These are phyloP conservation scores for Aspergillus vadensis DNA, from an alignment of 2,329 filamentous ascomycete genomes.

Conservation along the genomic window DNA sequence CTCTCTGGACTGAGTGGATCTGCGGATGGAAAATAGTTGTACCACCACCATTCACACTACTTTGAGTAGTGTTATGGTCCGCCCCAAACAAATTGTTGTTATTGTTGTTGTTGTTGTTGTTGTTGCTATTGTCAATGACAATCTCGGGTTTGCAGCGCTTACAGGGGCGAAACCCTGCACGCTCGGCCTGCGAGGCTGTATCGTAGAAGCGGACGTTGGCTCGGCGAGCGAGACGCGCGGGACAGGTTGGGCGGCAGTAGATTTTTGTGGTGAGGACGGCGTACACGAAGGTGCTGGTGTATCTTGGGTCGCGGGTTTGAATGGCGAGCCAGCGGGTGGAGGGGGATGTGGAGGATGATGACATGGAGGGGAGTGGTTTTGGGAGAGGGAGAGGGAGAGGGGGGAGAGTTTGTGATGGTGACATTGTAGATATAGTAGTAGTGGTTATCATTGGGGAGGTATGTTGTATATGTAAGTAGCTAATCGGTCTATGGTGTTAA, in stretches of 20 bases:
- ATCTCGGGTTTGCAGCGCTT: constrained; percentile 55
- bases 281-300: constrained; percentile 56
- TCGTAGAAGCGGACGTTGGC: constrained; percentile 59
- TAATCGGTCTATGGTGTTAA: no score
- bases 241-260: constrained; percentile 59
- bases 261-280: constrained; percentile 58
- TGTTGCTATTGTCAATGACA: no score
- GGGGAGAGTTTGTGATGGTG: no score
- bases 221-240: constrained; percentile 59
- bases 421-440: no score
- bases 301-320: constrained; percentile 44
- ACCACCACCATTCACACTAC: no score
- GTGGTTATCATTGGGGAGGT: no score
- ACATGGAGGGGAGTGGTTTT: constrained; percentile 11
- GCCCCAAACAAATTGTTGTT: constrained; percentile 28
- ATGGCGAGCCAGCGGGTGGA: constrained; percentile 49
- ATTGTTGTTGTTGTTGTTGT: constrained; percentile 19
- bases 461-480: no score
- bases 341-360: constrained; percentile 14
- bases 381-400: no score
- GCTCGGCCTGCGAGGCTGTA: constrained; percentile 49
- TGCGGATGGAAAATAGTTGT: constrained; percentile 28
- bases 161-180: constrained; percentile 56
- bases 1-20: constrained; percentile 31
- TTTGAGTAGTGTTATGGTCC: neutral